Base-by-base conservation (phyloP, 2,329 filamentous ascomycete genomes). In the Clonostachys sp. region DNA sequence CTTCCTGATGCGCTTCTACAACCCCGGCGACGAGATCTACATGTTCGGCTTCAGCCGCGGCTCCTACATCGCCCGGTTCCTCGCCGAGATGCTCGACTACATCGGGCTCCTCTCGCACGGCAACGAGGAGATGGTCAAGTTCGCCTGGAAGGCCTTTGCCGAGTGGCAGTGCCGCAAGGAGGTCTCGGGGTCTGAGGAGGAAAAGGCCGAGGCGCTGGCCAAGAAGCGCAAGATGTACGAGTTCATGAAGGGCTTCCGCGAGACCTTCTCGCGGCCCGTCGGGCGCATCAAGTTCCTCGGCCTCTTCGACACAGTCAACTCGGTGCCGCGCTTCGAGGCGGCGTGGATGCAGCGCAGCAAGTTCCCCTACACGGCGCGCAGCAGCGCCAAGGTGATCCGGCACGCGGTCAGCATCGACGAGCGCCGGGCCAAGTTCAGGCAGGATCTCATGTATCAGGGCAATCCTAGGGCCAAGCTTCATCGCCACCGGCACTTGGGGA, bases 81-180 rank as follows among this genome's bases (percentile, higher is more conserved):
- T 90, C 1, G 87, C 89, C 1, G 88, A 94, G 59, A 92, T 92
- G 89, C 75, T 94, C 7, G 88, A 94, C 57, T 84, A 88, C 55
- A 83, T 94, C 47, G 89, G 90, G 2, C 73, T 95, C 0, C 73
- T 95, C 13, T 86, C 84, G 12, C 84, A 87, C 45, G 89, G 89
- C 12, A 95, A 95, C 56, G 87, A 95, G 59, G 89, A 94, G 55
- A 86, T 94, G 83, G 83, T 89, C 45, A 75, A 78, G 5, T 95
- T 95, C 61, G 89, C 87, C 1, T 94, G 89, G 88, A 91, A 87
- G 61, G 84, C 86, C 0, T 91, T 90, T 57, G 78, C 84, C 8
- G 81, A 84, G 59, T 90, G 85, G 84, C 84, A 89, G 58, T 76
- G 75, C 41, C 78, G 84, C 8, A 24, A 68, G 72, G 69, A 73